Base-by-base conservation (phyloP, 495 filamentous ascomycete genomes). In the Bacidia gigantensis region DNA sequence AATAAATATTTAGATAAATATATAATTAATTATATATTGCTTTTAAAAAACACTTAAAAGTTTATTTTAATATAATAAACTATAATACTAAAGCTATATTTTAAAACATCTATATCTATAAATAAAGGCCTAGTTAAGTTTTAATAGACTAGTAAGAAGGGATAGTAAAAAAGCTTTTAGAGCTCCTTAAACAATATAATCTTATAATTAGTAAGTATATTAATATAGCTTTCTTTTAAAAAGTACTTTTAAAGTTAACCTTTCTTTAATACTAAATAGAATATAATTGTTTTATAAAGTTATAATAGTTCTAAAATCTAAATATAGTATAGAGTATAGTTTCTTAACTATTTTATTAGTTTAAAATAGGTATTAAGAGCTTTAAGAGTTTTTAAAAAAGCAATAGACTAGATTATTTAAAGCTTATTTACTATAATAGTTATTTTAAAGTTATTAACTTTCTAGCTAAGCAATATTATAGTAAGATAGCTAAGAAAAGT, bases 21-120 rank as follows among this genome's bases (percentile, higher is more conserved):
- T 5, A 46, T 21, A 24, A 46, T 46, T 50, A 20, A 47, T 47
- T 25, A 52, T 3, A 49, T 38, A 49, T 54, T 26, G n/a, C n/a
- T 12, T 26, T 49, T 26, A 51, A 11, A 18, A 9, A 49, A 51
- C 52, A 18, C 20, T 25, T 32, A 5, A 39, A 38, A 2, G 48
- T 49, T 17, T 21, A 20, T n/a, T 51, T 51, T 41, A 40, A 12
- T 18, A 41, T 50, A 21, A 50, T 41, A 44, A 48, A 52, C 25
- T 49, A 18, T 44, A 22, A 48, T n/a, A 26, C 11, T 10, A 32
- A 29, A 49, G n/a, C 7, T 18, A 26, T 29, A 32, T 32, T 29
- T 49, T 49, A 22, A 44, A 9, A 44, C 20, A 44, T 44, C 20
- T n/a, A 44, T 44, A 44, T 44, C 17, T 9, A 44, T 44, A 44